Conservation (phyloP, 2,329 filamentous ascomycete species). For the Calonectria honghensis region DNA sequence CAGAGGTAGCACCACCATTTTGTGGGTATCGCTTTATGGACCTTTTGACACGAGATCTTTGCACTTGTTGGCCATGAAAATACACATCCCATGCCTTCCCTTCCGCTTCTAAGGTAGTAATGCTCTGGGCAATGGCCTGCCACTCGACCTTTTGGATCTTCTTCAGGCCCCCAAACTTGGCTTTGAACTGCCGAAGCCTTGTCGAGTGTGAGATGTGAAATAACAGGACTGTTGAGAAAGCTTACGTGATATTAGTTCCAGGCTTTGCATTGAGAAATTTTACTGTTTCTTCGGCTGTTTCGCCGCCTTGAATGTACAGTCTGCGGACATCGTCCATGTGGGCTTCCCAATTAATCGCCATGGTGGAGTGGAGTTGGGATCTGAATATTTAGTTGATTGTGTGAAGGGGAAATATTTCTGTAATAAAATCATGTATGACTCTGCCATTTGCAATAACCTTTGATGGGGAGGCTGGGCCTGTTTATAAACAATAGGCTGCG, state of each 20-base stretch:
- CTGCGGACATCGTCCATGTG: background rate
- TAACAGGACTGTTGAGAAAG: background rate
- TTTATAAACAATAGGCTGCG: background rate
- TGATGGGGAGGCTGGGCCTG: background rate
- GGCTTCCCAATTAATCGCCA: background rate
- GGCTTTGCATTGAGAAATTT: background rate
- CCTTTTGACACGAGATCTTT: background rate
- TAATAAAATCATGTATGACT: too few relatives aligned
- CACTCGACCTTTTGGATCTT: constrained; percentile 3
- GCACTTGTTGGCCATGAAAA: background rate
- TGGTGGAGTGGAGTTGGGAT: background rate
- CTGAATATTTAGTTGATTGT: fast-evolving
- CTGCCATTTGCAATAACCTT: background rate
- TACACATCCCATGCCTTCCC: background rate
- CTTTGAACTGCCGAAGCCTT: constrained; percentile 7
- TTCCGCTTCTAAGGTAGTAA: background rate
- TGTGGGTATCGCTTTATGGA: background rate
- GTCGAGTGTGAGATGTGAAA: too few relatives aligned
- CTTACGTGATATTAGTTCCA: background rate
- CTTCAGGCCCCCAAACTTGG: background rate
- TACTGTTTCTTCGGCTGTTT: constrained; percentile 1
- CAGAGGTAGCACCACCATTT: background rate
- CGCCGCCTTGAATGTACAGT: background rate
- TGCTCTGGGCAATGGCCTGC: background rate
- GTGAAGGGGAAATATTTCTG: too few relatives aligned